Conservation (phyloP, 2,329 filamentous ascomycete species). For the Eutypa lata region DNA sequence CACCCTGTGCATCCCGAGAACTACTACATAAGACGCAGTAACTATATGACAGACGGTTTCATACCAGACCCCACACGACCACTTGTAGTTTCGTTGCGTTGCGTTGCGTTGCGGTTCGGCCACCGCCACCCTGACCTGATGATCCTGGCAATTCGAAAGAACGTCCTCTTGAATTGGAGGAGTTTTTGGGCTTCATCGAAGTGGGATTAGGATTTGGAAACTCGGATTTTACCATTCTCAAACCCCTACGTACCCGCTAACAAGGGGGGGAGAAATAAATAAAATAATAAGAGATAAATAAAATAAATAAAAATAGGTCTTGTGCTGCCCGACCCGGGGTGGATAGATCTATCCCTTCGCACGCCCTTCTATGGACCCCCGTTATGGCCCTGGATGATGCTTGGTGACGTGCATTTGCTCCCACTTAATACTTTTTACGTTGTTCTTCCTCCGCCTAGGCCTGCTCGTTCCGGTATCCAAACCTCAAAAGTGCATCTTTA, state of each 20-base stretch:
- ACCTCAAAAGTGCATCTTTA: not conserved
- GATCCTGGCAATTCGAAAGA: slow-evolving; percentile 19
- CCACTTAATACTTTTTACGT: not conserved
- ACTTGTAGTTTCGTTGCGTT: slow-evolving; percentile 13
- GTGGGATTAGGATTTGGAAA: not conserved
- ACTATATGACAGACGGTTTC: slow-evolving; percentile 26
- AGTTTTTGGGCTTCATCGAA: slow-evolving; percentile 1
- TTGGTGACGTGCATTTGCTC: slow-evolving; percentile 1
- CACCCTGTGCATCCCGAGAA: not conserved
- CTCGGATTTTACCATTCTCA: too few relatives aligned
- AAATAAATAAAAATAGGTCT: not conserved
- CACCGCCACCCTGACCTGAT: slow-evolving; percentile 29
- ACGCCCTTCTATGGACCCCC: not conserved
- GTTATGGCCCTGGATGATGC: not conserved
- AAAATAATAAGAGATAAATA: too few relatives aligned
- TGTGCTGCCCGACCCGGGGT: not conserved
- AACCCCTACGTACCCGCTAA: too few relatives aligned
- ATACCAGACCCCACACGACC: slow-evolving; percentile 26
- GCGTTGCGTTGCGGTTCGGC: slow-evolving; percentile 31
- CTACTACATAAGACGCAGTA: not conserved
- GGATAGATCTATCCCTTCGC: not conserved
- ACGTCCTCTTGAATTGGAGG: slow-evolving; percentile 16
- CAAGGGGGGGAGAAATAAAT: too few relatives aligned
- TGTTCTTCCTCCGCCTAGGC: not conserved
- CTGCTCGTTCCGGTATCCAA: not conserved